These are phyloP conservation scores for Pythium oligandrum DNA, from an alignment of 352 stramenopile genomes.

Conservation along the genomic window DNA sequence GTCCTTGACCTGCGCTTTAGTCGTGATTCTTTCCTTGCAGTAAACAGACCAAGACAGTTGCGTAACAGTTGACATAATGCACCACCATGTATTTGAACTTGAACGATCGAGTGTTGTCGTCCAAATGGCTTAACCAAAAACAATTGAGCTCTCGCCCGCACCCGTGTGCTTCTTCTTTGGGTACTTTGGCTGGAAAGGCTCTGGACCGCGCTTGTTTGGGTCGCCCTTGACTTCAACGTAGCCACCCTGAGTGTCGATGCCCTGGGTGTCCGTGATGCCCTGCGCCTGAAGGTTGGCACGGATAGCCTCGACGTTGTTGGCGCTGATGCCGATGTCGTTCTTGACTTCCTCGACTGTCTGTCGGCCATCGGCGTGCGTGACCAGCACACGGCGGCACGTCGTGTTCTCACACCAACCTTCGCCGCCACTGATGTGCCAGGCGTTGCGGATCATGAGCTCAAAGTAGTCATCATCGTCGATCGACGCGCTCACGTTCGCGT, in stretches of 20 bases:
- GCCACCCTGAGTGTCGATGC: slow-evolving; percentile 34
- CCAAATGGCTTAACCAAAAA: slow-evolving; percentile 54
- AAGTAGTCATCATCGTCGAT: slow-evolving; percentile 93
- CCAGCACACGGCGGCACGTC: slow-evolving; percentile 83
- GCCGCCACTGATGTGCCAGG: slow-evolving; percentile 82
- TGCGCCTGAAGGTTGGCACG: slow-evolving; percentile 70
- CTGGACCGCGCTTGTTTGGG: slow-evolving; percentile 36
- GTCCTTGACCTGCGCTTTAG: background rate
- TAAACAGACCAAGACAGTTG: too few species aligned
- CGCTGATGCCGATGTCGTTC: slow-evolving; percentile 71
- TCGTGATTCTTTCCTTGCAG: background rate
- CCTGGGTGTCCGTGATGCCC: slow-evolving; percentile 46
- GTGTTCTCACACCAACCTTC: slow-evolving; percentile 82
- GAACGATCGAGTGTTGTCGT: too few species aligned
- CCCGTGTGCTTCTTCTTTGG: slow-evolving; percentile 78
- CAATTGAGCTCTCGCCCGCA: slow-evolving; percentile 71
- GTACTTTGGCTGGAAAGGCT: slow-evolving; percentile 47
- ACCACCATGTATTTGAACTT: too few species aligned
- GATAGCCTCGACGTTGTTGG: slow-evolving; percentile 70
- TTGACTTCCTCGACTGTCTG: slow-evolving; percentile 84
- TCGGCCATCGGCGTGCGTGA: slow-evolving; percentile 77
- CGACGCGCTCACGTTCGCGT: slow-evolving; percentile 84
- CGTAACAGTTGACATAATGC: too few species aligned
- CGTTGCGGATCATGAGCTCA: slow-evolving; percentile 90
- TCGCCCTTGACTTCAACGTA: slow-evolving; percentile 48